A percentile compares a stretch with the other conserved stretches of the same genome.
Evolutionary conservation across 78 protist genomes (phyloP).

Genomic region (Pigoraptor vietnamica): DNA sequence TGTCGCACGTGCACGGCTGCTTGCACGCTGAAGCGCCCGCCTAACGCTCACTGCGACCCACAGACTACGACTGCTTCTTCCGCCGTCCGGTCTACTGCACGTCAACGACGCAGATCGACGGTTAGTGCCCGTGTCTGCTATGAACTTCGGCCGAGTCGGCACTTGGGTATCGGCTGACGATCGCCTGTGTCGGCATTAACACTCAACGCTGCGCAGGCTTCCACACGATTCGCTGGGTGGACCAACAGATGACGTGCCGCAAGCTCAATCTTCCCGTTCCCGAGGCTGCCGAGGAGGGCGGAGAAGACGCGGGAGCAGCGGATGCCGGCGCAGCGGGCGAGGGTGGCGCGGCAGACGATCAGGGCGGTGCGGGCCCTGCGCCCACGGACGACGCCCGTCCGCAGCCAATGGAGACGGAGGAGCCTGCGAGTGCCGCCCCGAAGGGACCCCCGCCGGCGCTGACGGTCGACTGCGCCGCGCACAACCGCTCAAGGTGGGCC

Average conservation of each 20-base stretch:
- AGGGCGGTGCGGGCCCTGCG: not conserved
- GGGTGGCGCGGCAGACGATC: not conserved
- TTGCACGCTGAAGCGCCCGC: no score
- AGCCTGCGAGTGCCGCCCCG: not conserved
- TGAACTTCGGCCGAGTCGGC: no score
- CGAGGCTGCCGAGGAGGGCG: not conserved
- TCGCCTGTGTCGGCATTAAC: no score
- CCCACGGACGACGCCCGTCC: not conserved
- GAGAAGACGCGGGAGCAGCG: not conserved
- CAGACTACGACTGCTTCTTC: not conserved
- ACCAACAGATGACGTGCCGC: not conserved
- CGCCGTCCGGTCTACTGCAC: not conserved
- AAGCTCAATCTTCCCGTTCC: not conserved
- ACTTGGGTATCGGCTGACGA: no score
- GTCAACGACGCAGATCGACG: not conserved
- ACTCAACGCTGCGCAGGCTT: not conserved
- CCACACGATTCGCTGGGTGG: not conserved
- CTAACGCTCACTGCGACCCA: no score
- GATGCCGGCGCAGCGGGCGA: not conserved
- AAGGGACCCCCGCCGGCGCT: not conserved
- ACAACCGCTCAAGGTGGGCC: not conserved
- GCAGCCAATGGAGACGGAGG: not conserved
- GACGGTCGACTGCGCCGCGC: not conserved
- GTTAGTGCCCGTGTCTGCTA: not conserved
- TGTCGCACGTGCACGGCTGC: no score